Percentiles rank a stretch among this genome's conserved stretches.
These are phyloP conservation scores for Vicia villosa DNA, from an alignment of 306 rosid species.

Conservation along the genomic window DNA sequence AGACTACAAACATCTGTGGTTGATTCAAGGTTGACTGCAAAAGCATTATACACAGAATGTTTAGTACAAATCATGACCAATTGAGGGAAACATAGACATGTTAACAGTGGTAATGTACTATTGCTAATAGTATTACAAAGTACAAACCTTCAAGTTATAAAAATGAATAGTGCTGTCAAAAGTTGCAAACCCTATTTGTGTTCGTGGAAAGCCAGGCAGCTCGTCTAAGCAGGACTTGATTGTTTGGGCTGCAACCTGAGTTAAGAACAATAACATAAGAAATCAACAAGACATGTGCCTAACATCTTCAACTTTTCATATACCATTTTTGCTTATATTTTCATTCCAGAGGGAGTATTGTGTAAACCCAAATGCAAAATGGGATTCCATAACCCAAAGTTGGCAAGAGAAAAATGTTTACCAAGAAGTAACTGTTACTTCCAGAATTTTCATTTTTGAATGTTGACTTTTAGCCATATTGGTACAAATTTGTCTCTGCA, in stretches of 20 bases:
- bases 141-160: slow-evolving; percentile 88
- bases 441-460: slow-evolving; percentile 8
- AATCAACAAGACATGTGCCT: slow-evolving; percentile 18
- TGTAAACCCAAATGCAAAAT: slow-evolving; percentile 31
- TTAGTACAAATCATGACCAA: slow-evolving; percentile 31
- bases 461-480: slow-evolving; percentile 14
- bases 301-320: background rate
- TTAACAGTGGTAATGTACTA: slow-evolving; percentile 22
- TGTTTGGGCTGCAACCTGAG: slow-evolving; percentile 91
- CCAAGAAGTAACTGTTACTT: slow-evolving; percentile 17
- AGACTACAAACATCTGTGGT: slow-evolving; percentile 99
- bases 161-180: slow-evolving; percentile 97
- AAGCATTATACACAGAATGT: slow-evolving; percentile 38
- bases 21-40: slow-evolving; percentile 91
- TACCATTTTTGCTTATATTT: no score
- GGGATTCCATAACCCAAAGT: slow-evolving; percentile 29
- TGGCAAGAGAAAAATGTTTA: background rate
- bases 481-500: slow-evolving; percentile 3
- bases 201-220: slow-evolving; percentile 93
- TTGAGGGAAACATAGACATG: slow-evolving; percentile 3
- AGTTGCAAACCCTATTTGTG: slow-evolving; percentile 98
- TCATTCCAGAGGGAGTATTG: background rate
- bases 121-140: slow-evolving; percentile 35
- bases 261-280: slow-evolving; percentile 26
- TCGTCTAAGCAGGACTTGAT: slow-evolving; percentile 92